Evolutionary conservation across 2,329 filamentous ascomycete genomes (phyloP).

Genomic region (Amylocarpus encephaloides): DNA sequence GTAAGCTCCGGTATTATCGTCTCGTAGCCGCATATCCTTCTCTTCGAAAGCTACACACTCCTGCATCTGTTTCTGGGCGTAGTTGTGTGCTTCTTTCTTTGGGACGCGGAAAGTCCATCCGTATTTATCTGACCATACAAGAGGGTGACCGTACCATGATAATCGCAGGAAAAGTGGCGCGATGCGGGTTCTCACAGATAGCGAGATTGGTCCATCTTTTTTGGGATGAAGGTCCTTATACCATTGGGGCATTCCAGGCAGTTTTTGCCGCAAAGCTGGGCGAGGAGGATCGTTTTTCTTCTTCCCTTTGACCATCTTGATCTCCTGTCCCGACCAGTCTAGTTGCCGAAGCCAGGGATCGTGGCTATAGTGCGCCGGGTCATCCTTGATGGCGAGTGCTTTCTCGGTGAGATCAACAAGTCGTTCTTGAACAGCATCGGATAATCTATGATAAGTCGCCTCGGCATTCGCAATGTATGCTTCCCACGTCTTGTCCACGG

Average conservation of each 20-base stretch:
- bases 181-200: conserved; percentile 82
- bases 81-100: conserved; percentile 53
- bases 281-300: conserved; percentile 75
- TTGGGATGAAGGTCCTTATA: conserved; percentile 84
- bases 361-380: conserved; percentile 61
- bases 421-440: conserved; percentile 70
- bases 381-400: conserved; percentile 66
- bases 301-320: conserved; percentile 87
- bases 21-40: conserved; percentile 54
- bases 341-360: conserved; percentile 92
- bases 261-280: conserved; percentile 79
- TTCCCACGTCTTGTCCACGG: conserved; percentile 83
- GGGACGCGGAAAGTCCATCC: conserved; percentile 89
- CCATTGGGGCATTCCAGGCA: conserved; percentile 91
- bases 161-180: conserved; percentile 78
- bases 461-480: conserved; percentile 79
- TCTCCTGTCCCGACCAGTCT: conserved; percentile 90
- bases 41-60: conserved; percentile 74
- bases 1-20: conserved; percentile 63
- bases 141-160: conserved; percentile 80
- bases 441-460: conserved; percentile 70
- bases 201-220: conserved; percentile 59
- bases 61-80: conserved; percentile 64
- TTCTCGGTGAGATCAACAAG: conserved; percentile 68
- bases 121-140: conserved; percentile 88